Percentiles rank a stretch among this genome's conserved stretches.
Conservation (phyloP, 2,329 filamentous ascomycete genomes). For the Phialemonium atrogriseum region DNA sequence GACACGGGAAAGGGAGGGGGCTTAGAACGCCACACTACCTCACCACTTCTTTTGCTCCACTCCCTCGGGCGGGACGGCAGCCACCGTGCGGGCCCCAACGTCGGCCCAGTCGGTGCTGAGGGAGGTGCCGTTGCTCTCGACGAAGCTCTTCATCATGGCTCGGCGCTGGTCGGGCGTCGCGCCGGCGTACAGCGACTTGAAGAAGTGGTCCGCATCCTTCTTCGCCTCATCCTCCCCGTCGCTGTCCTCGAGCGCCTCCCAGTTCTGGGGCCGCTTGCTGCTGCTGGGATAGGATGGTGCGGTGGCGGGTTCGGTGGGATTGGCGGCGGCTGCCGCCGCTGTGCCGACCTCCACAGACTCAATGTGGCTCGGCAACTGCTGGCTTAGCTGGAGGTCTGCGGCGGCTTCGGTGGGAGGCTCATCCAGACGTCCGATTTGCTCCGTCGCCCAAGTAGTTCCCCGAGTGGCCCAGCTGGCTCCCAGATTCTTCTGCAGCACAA, state of each 20-base stretch:
- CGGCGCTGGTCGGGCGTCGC: constrained; percentile 73
- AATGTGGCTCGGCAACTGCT: no score
- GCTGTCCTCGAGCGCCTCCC: constrained; percentile 65
- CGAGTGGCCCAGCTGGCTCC: constrained; percentile 22
- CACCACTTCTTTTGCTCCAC: constrained; percentile 68
- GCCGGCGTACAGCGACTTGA: constrained; percentile 77
- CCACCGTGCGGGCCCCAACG: constrained; percentile 63
- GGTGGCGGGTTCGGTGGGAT: not conserved
- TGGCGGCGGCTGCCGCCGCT: not conserved
- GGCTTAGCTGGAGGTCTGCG: no score
- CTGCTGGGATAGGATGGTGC: constrained; percentile 72
- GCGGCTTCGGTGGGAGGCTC: not conserved
- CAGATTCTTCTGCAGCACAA: constrained; percentile 20
- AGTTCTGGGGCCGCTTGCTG: constrained; percentile 75
- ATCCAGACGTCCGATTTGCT: not conserved
- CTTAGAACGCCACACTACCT: no score
- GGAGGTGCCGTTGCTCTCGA: constrained; percentile 87
- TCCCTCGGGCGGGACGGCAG: constrained; percentile 67
- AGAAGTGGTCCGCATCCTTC: constrained; percentile 69
- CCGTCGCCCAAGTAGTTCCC: constrained; percentile 14
- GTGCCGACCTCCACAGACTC: no score
- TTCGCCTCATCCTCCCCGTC: constrained; percentile 50
- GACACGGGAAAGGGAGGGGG: no score
- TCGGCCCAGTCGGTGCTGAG: constrained; percentile 89
- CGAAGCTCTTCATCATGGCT: constrained; percentile 97